Evolutionary conservation across 2,329 filamentous ascomycete genomes (phyloP).

Genomic region (Erysiphe neolycopersici): DNA sequence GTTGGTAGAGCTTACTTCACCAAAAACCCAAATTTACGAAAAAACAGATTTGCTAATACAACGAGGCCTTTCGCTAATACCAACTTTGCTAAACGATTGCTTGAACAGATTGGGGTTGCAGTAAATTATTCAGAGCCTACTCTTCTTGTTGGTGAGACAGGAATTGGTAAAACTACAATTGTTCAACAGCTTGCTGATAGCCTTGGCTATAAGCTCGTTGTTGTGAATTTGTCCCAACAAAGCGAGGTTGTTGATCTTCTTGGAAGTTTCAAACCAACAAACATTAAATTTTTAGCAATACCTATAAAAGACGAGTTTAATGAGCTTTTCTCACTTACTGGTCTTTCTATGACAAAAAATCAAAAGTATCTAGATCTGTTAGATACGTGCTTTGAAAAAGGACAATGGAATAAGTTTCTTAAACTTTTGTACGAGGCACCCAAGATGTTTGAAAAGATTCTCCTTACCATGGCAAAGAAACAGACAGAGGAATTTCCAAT

Average conservation of each 20-base stretch:
- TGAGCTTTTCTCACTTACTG: conserved; percentile 58
- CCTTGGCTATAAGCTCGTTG: conserved; percentile 63
- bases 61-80: conserved; percentile 60
- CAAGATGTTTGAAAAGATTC: conserved; percentile 54
- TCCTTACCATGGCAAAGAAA: conserved; percentile 25
- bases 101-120: conserved; percentile 71
- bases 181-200: conserved; percentile 75
- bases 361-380: conserved; percentile 63
- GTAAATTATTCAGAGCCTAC: conserved; percentile 69
- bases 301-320: conserved; percentile 88
- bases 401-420: conserved; percentile 67
- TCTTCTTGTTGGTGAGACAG: conserved; percentile 90
- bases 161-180: conserved; percentile 92
- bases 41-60: conserved; percentile 19
- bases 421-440: conserved; percentile 75
- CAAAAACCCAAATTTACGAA: conserved; percentile 22
- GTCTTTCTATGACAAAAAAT: conserved; percentile 70
- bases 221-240: conserved; percentile 92
- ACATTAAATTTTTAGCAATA: conserved; percentile 61
- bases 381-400: conserved; percentile 49
- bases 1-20: conserved; percentile 38
- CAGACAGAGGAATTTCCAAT: conserved; percentile 12
- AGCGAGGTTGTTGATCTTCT: conserved; percentile 91
- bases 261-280: conserved; percentile 90
- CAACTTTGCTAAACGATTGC: conserved; percentile 51